Evolutionary conservation across 2,329 filamentous ascomycete species (phyloP).

Genomic region (Sclerotiophoma versabilis): DNA sequence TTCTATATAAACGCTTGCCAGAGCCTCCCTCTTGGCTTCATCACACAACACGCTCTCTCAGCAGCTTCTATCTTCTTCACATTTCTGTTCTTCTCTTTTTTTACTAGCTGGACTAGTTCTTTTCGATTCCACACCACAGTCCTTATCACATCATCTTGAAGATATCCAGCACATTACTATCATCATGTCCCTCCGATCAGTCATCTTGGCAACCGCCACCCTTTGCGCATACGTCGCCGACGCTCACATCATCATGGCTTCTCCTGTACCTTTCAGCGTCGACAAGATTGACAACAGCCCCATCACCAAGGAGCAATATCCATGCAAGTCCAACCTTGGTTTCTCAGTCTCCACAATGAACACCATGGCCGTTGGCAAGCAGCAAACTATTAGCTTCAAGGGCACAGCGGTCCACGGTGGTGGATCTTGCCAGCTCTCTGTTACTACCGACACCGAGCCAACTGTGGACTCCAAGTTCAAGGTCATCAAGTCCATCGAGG

Average conservation of each 20-base stretch:
- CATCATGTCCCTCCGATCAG: slow-evolving; percentile 61
- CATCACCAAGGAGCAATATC: slow-evolving; percentile 70
- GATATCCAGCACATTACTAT: slow-evolving; percentile 27
- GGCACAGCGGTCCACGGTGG: slow-evolving; percentile 85
- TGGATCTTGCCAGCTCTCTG: slow-evolving; percentile 84
- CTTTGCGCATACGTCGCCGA: slow-evolving; percentile 53
- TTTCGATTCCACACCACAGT: slow-evolving; percentile 15
- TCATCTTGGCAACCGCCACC: slow-evolving; percentile 56
- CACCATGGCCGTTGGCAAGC: slow-evolving; percentile 67
- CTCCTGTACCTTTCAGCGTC: slow-evolving; percentile 68
- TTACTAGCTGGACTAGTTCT: slow-evolving; percentile 20
- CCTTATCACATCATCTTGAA: slow-evolving; percentile 26
- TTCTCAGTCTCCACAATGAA: slow-evolving; percentile 45
- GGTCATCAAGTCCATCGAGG: slow-evolving; percentile 87
- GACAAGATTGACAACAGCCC: slow-evolving; percentile 68
- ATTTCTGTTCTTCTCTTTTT: slow-evolving; percentile 15
- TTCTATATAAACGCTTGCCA: slow-evolving; percentile 37
- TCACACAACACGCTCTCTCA: slow-evolving; percentile 30
- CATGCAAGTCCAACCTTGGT: slow-evolving; percentile 63
- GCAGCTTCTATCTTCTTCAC: slow-evolving; percentile 27
- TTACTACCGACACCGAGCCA: slow-evolving; percentile 70
- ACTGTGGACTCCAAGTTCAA: slow-evolving; percentile 71
- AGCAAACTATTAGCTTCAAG: slow-evolving; percentile 68
- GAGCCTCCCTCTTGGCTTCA: slow-evolving; percentile 23
- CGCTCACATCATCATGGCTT: slow-evolving; percentile 78